Conservation (phyloP, 352 stramenopile species). For the Detonula confervacea region DNA sequence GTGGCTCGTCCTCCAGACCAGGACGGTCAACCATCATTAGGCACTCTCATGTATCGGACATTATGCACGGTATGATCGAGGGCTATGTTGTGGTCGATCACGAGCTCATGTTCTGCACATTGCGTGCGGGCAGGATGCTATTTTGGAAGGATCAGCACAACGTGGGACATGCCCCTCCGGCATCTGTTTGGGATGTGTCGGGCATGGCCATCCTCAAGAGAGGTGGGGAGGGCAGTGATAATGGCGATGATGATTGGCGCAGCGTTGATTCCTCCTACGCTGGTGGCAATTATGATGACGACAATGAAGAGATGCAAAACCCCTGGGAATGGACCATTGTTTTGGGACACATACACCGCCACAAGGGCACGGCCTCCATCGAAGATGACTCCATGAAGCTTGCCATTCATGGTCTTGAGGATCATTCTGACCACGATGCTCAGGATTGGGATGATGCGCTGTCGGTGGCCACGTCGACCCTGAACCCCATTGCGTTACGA, state of each 20-base stretch:
- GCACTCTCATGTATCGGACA: constrained; percentile 14
- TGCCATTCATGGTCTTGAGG: constrained; percentile 10
- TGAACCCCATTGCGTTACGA: constrained; percentile 12
- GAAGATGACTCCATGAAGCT: constrained; percentile 20
- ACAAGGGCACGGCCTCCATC: neutral
- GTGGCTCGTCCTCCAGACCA: too few relatives aligned
- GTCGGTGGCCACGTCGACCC: constrained; percentile 1
- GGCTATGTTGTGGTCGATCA: constrained; percentile 8
- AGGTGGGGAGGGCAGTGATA: neutral
- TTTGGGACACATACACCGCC: constrained; percentile 14
- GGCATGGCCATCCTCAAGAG: constrained; percentile 7
- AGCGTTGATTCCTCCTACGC: too few relatives aligned
- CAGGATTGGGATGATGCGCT: constrained; percentile 17
- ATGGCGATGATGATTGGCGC: too few relatives aligned
- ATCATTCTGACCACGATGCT: constrained; percentile 18
- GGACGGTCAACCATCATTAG: too few relatives aligned
- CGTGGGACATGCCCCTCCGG: neutral
- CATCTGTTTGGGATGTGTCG: constrained; percentile 11
- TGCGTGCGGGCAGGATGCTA: constrained; percentile 1
- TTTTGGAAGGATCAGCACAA: constrained; percentile 5
- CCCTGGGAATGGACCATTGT: constrained; percentile 20
- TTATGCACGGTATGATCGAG: constrained; percentile 20
- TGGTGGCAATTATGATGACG: too few relatives aligned
- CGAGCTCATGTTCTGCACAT: constrained; percentile 12
- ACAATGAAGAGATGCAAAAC: too few relatives aligned